Conservation (phyloP, 2,329 filamentous ascomycete genomes). For the Colletotrichum acutatum region DNA sequence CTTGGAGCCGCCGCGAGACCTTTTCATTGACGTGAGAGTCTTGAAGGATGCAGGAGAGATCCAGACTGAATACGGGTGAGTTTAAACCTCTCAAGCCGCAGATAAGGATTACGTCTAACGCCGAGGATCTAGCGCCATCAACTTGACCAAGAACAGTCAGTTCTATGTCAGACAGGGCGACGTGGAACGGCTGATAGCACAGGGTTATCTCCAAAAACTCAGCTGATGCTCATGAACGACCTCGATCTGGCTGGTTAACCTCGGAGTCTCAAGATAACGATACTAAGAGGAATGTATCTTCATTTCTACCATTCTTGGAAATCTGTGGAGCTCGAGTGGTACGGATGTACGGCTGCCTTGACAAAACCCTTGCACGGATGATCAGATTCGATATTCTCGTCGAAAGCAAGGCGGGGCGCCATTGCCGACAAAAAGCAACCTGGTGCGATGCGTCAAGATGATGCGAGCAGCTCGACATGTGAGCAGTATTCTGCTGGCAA, state of each 20-base stretch:
- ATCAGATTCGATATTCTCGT: neutral
- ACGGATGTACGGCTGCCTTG: conserved; percentile 3
- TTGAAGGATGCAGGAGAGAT: conserved; percentile 98
- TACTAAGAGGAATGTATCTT: conserved; percentile 9
- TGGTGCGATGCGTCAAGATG: conserved; percentile 15
- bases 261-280: neutral
- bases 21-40: conserved; percentile 97
- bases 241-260: neutral
- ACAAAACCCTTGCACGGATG: conserved; percentile 5
- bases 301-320: conserved; percentile 11
- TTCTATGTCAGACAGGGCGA: conserved; percentile 97
- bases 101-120: conserved; percentile 30
- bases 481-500: neutral
- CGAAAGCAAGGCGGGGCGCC: conserved; percentile 8
- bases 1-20: conserved; percentile 90
- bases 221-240: conserved; percentile 63
- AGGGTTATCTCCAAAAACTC: conserved; percentile 93
- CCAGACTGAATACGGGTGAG: conserved; percentile 97
- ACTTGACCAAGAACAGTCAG: conserved; percentile 96
- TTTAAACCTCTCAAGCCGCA: conserved; percentile 35
- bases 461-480: conserved; percentile 6
- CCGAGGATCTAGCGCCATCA: conserved; percentile 77
- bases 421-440: neutral
- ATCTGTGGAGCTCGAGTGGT: neutral
- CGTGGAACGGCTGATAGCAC: conserved; percentile 91